Percentiles rank a stretch among this genome's conserved stretches.
Evolutionary conservation across 768 basidiomycete species (phyloP).

Genomic region (Pisolithus microcarpus): DNA sequence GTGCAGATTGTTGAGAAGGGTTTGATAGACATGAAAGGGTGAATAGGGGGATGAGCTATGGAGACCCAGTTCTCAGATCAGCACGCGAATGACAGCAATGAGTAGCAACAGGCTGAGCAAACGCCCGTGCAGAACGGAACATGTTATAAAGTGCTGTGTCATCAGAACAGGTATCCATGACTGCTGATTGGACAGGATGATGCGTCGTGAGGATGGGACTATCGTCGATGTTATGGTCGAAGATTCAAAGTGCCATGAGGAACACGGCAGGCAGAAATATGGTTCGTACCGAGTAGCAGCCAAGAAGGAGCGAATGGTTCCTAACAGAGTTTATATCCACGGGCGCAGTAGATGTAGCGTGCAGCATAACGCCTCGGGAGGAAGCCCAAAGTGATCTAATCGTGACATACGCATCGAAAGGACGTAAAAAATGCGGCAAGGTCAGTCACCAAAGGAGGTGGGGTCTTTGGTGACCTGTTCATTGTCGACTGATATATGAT

Average conservation of each 20-base stretch:
- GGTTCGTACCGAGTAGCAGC: background rate
- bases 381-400: background rate
- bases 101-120: background rate
- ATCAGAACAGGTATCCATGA: background rate
- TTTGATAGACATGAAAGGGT: background rate
- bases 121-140: background rate
- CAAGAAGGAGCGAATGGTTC: background rate
- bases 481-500: background rate
- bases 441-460: background rate
- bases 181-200: background rate
- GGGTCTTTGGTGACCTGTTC: background rate
- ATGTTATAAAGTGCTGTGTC: background rate
- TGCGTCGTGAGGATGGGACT: background rate
- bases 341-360: conserved; percentile 7
- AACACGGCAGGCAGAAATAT: background rate
- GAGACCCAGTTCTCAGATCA: background rate
- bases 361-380: conserved; percentile 9
- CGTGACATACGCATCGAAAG: background rate
- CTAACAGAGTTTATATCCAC: conserved; percentile 23
- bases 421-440: conserved; percentile 2
- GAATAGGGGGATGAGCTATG: background rate
- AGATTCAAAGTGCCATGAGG: background rate
- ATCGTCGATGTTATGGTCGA: too few relatives aligned
- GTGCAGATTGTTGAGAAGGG: background rate
- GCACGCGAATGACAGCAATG: background rate